phyloP scores from a whole-genome alignment of 2,329 filamentous ascomycete genomes.

The Trichoderma simmonsii region DNA sequence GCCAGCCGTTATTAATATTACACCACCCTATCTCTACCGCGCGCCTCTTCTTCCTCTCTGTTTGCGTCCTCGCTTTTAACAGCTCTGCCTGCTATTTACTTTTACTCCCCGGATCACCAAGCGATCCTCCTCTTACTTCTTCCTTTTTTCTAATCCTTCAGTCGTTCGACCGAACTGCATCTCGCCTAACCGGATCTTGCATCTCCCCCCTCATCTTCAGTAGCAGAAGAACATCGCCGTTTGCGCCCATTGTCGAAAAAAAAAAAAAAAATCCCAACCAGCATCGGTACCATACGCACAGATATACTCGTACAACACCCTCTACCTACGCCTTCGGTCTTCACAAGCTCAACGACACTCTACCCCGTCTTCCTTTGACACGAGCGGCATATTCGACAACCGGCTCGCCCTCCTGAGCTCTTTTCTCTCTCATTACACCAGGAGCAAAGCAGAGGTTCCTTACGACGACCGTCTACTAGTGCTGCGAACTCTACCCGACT shows the following conservation, averaged over 20 bases:
- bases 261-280: background rate
- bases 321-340: background rate
- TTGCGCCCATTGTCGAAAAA: background rate
- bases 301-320: background rate
- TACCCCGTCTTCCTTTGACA: background rate
- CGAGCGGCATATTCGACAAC: background rate
- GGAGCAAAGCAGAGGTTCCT: background rate
- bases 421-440: background rate
- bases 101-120: background rate
- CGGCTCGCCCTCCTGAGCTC: background rate
- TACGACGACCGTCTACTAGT: background rate
- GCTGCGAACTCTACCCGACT: conserved; percentile 14
- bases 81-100: background rate
- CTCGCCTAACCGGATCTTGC: conserved; percentile 2
- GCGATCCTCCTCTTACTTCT: background rate
- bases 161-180: background rate
- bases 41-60: conserved; percentile 1
- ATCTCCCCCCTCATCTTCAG: background rate
- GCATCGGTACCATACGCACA: background rate
- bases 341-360: background rate
- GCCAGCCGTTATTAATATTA: conserved; percentile 15
- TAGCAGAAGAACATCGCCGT: background rate
- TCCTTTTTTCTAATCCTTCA: background rate
- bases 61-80: conserved; percentile 10
- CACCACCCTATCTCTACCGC: conserved; percentile 9